phyloP scores from a whole-genome alignment of 2,329 filamentous ascomycete genomes.

The Ceratocystis cacaofunesta region DNA sequence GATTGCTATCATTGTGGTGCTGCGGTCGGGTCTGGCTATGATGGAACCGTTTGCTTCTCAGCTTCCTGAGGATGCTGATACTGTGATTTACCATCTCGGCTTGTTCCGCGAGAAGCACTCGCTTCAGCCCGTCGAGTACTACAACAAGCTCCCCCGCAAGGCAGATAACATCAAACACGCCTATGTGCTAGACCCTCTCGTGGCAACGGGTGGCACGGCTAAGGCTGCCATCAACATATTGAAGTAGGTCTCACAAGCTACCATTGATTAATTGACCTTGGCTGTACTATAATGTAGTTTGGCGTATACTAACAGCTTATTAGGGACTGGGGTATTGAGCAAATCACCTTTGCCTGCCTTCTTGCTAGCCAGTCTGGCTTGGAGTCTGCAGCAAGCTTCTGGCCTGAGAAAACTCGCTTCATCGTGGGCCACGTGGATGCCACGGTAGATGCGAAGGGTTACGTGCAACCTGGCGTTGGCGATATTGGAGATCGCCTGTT shows the following conservation, averaged over 20 bases:
- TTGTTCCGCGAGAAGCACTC: slow-evolving; percentile 83
- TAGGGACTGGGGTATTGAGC: slow-evolving; percentile 73
- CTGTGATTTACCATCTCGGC: slow-evolving; percentile 83
- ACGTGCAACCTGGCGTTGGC: slow-evolving; percentile 80
- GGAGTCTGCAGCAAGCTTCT: slow-evolving; percentile 54
- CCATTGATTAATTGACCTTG: not conserved
- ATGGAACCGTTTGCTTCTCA: slow-evolving; percentile 46
- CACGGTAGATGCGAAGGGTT: slow-evolving; percentile 60
- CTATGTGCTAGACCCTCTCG: slow-evolving; percentile 79
- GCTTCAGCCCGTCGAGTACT: slow-evolving; percentile 86
- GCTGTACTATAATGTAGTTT: no score
- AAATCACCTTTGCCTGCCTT: slow-evolving; percentile 61
- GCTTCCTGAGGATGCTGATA: slow-evolving; percentile 62
- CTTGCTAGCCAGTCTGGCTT: slow-evolving; percentile 62
- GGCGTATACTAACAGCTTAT: not conserved
- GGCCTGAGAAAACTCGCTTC: slow-evolving; percentile 62
- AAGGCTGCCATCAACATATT: slow-evolving; percentile 80
- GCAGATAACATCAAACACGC: slow-evolving; percentile 39
- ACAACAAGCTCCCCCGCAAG: slow-evolving; percentile 87
- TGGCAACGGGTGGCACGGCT: slow-evolving; percentile 83
- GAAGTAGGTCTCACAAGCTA: slow-evolving; percentile 23
- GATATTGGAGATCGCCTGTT: slow-evolving; percentile 86
- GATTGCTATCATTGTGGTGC: slow-evolving; percentile 24
- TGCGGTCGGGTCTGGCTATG: slow-evolving; percentile 28
- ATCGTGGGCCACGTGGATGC: slow-evolving; percentile 72